phyloP scores from a whole-genome alignment of 768 basidiomycete species.

The Boletus sp. region DNA sequence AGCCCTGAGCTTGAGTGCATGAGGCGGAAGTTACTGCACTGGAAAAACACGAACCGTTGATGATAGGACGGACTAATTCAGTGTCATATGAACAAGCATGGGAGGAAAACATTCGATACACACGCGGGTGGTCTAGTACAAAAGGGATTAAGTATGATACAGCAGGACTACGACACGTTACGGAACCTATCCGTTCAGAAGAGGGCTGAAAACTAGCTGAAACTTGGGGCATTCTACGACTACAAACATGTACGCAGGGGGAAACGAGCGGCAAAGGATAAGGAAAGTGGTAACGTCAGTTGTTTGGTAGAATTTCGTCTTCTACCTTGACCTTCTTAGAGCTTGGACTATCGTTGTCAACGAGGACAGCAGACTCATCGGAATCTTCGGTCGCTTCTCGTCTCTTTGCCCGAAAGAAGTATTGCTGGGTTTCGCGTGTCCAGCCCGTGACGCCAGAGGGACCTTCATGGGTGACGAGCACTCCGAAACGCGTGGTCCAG shows the following conservation, averaged over 20 bases:
- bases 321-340: conserved; percentile 24
- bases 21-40: not conserved
- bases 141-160: conserved; percentile 13
- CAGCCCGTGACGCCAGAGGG: conserved; percentile 30
- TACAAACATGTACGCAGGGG: not conserved
- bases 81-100: not conserved
- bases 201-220: not conserved
- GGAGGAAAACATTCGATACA: not conserved
- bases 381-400: conserved; percentile 25
- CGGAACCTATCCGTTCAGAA: not conserved
- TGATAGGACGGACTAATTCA: not conserved
- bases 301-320: conserved; percentile 3
- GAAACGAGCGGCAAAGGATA: not conserved
- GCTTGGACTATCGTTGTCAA: conserved; percentile 17
- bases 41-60: not conserved
- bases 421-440: conserved; percentile 27
- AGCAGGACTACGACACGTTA: conserved; percentile 2
- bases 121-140: conserved; percentile 6
- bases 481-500: conserved; percentile 33
- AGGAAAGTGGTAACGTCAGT: conserved; percentile 1
- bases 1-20: not conserved
- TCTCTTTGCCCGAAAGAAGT: conserved; percentile 15
- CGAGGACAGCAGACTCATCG: conserved; percentile 24
- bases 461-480: conserved; percentile 36
- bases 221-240: not conserved